These are phyloP conservation scores for Sophora flavescens DNA, from an alignment of 306 rosid species.

Conservation along the genomic window DNA sequence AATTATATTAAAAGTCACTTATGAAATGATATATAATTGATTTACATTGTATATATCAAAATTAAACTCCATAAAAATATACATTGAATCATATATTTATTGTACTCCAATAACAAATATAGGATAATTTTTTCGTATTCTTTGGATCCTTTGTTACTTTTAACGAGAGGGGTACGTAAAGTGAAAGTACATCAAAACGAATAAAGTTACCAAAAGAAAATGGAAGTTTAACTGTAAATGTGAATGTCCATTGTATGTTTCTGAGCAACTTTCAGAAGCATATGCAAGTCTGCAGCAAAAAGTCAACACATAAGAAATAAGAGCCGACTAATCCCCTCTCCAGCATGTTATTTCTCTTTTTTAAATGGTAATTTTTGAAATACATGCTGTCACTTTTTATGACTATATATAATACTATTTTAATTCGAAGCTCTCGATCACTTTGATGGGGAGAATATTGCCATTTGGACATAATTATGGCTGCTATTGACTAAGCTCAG, in stretches of 20 bases:
- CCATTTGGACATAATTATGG: slow-evolving; percentile 37
- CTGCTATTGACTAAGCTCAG: slow-evolving; percentile 30
- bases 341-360: slow-evolving; percentile 8
- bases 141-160: too few relatives aligned
- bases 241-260: background rate
- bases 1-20: too few relatives aligned
- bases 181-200: background rate
- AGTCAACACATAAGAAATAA: slow-evolving; percentile 26
- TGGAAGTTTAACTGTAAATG: background rate
- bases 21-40: too few relatives aligned
- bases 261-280: background rate
- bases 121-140: too few relatives aligned
- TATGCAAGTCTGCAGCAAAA: background rate
- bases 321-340: background rate
- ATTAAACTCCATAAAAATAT: too few relatives aligned
- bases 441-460: slow-evolving; percentile 21
- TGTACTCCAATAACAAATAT: too few relatives aligned
- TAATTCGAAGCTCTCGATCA: background rate
- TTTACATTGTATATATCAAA: too few relatives aligned
- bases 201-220: background rate
- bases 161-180: background rate
- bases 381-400: slow-evolving; percentile 9
- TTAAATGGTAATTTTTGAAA: background rate
- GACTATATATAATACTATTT: background rate
- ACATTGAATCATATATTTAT: too few relatives aligned